phyloP scores from a whole-genome alignment of 371 early-diverging fungal species.

The Parasitella parasitica region DNA sequence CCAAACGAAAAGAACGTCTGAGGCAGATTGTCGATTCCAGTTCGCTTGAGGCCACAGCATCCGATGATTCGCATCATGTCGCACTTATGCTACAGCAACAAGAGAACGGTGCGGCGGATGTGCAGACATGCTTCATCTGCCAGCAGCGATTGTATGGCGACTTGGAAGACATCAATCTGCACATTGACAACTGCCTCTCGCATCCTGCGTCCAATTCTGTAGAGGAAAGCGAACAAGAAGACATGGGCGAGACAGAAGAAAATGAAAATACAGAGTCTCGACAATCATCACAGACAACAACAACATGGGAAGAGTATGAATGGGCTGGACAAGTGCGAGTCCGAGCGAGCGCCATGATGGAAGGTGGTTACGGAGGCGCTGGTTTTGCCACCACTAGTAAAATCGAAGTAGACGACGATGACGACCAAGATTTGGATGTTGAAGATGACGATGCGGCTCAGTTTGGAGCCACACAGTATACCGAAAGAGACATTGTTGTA shows the following conservation, averaged over 20 bases:
- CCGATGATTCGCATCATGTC: background rate
- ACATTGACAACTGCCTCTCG: slow-evolving; percentile 70
- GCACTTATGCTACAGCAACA: background rate
- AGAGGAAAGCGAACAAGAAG: background rate
- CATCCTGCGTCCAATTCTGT: slow-evolving; percentile 15
- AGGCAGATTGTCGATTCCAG: slow-evolving; percentile 9
- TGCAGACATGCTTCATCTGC: slow-evolving; percentile 75
- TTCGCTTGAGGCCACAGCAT: slow-evolving; percentile 11
- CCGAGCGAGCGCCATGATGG: slow-evolving; percentile 79
- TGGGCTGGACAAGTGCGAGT: slow-evolving; percentile 87
- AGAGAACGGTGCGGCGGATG: slow-evolving; percentile 10
- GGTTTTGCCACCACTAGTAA: slow-evolving; percentile 56
- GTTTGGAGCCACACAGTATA: slow-evolving; percentile 75
- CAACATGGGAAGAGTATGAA: slow-evolving; percentile 73
- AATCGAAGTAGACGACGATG: slow-evolving; percentile 57
- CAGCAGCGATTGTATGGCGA: slow-evolving; percentile 59
- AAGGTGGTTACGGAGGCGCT: slow-evolving; percentile 72
- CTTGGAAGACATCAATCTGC: slow-evolving; percentile 61
- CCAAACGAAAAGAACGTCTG: slow-evolving; percentile 21
- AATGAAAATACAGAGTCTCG: background rate
- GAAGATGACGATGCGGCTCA: slow-evolving; percentile 75
- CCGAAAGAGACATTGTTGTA: slow-evolving; percentile 61
- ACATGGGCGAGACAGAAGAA: background rate
- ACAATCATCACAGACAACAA: background rate
- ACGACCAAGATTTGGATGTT: slow-evolving; percentile 78